Percentiles rank a stretch among this genome's conserved stretches.
Evolutionary conservation across 2,329 filamentous ascomycete species (phyloP).

Genomic region (Pochonia chlamydosporia): DNA sequence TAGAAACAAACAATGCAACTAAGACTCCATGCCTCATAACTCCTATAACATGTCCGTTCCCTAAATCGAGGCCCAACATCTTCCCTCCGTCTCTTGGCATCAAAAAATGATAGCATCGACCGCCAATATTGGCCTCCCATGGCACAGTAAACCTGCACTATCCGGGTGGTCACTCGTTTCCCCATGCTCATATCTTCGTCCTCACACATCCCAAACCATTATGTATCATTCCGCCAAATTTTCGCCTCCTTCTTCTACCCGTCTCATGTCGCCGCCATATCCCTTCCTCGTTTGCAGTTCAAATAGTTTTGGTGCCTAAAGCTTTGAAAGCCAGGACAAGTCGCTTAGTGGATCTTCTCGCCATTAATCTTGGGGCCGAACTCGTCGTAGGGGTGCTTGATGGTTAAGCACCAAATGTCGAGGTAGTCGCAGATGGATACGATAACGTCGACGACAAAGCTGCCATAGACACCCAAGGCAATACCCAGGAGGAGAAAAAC

Average conservation of each 20-base stretch:
- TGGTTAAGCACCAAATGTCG: constrained; percentile 97
- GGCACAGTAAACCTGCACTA: background rate
- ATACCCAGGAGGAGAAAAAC: constrained; percentile 83
- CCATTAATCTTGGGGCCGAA: constrained; percentile 23
- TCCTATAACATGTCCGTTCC: background rate
- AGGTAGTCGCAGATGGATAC: constrained; percentile 96
- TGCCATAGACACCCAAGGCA: constrained; percentile 87
- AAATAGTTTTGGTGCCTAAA: background rate
- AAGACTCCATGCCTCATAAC: background rate
- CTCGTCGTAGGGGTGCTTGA: constrained; percentile 71
- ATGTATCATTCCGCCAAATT: background rate
- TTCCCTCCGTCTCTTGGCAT: background rate
- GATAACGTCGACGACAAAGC: constrained; percentile 95
- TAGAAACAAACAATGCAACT: background rate
- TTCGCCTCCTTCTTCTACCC: background rate
- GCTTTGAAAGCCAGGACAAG: background rate
- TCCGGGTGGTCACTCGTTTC: background rate
- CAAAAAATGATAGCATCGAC: background rate
- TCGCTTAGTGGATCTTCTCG: constrained; percentile 32
- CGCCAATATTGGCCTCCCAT: background rate
- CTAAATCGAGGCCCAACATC: background rate
- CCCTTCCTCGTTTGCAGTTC: background rate
- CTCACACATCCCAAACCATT: background rate
- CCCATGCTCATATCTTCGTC: constrained; percentile 1
- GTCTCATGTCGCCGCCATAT: too few relatives aligned